These are phyloP conservation scores for Rhipidocladum racemiflorum DNA, from an alignment of 176 grass and related monocot genomes.

Conservation along the genomic window DNA sequence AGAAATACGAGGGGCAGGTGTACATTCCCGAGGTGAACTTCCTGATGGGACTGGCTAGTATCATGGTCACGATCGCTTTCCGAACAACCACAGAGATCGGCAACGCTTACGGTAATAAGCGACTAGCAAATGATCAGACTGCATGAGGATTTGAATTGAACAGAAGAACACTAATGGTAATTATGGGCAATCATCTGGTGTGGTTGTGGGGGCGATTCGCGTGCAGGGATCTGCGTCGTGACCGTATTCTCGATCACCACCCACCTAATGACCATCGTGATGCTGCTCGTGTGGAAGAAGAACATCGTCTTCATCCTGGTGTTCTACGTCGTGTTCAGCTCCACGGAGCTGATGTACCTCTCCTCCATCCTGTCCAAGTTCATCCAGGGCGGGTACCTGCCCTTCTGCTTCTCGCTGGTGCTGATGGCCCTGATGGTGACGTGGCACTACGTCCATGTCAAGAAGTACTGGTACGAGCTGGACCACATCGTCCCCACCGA, in stretches of 20 bases:
- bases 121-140: no score
- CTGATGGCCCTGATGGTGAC: slow-evolving; percentile 56
- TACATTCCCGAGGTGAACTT: slow-evolving; percentile 91
- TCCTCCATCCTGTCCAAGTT: slow-evolving; percentile 65
- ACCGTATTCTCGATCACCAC: slow-evolving; percentile 68
- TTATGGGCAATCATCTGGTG: neutral
- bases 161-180: no score
- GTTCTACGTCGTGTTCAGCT: slow-evolving; percentile 49
- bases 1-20: slow-evolving; percentile 70
- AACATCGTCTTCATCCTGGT: slow-evolving; percentile 36
- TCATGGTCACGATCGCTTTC: slow-evolving; percentile 60
- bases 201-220: neutral
- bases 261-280: slow-evolving; percentile 58
- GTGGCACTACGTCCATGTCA: slow-evolving; percentile 59
- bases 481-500: slow-evolving; percentile 24
- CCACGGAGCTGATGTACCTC: slow-evolving; percentile 54
- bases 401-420: slow-evolving; percentile 45
- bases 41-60: slow-evolving; percentile 60
- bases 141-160: no score
- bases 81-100: slow-evolving; percentile 57
- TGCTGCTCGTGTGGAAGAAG: slow-evolving; percentile 78
- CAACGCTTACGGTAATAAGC: slow-evolving; percentile 76
- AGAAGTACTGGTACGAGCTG: slow-evolving; percentile 49
- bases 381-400: slow-evolving; percentile 60
- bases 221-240: slow-evolving; percentile 64